Base-by-base conservation (phyloP, 805 yeast genomes). In the Ogataea salicorniae region DNA sequence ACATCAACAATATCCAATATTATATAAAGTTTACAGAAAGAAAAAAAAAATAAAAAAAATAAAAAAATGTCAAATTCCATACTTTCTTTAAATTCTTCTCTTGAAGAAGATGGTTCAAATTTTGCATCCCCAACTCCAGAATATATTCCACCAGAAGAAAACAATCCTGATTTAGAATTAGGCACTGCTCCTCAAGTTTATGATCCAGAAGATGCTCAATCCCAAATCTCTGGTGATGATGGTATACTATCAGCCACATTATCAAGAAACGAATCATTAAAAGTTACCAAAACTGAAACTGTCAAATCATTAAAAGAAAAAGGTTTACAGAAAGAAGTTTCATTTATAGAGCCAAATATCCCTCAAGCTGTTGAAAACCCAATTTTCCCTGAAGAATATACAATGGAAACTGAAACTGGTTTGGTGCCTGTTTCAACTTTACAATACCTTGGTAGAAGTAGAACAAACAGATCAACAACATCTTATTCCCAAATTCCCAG, bases 361-460 rank as follows among this genome's bases (percentile, higher is more conserved):
- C 85, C 87, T 7, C 57, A 71, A 42, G 68, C 61, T 36, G 73
- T 77, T 22, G 76, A 73, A 50, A 76, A 77, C 52, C 86, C 92
- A 15, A 83, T 89, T 34, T 90, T 90, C 74, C 97, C 97, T 8
- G 97, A 90, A 71, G 96, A 90, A 63, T 90, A 87, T 64, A 85
- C 90, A 6, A 54, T 90, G 65, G 97, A 90, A 71, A 90, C 97
- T 0, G 76, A 77, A 45, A 87, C 96, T 6, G 97, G 97, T 53
- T 72, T 90, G 46, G 97, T 90, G 14, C 94, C 92, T 2, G 87
- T 83, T 1, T 70, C 80, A 39, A 84, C 95, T 1, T 71, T 89
- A 55, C 84, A 77, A 41, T 72, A 76, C 8, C 52, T 87, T 34
- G 94, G 95, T 34, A 77, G 94, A 63, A 54, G 60, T 38, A 50